These are phyloP conservation scores for Colletotrichum sp. DNA, from an alignment of 2,329 filamentous ascomycete genomes.

Conservation along the genomic window DNA sequence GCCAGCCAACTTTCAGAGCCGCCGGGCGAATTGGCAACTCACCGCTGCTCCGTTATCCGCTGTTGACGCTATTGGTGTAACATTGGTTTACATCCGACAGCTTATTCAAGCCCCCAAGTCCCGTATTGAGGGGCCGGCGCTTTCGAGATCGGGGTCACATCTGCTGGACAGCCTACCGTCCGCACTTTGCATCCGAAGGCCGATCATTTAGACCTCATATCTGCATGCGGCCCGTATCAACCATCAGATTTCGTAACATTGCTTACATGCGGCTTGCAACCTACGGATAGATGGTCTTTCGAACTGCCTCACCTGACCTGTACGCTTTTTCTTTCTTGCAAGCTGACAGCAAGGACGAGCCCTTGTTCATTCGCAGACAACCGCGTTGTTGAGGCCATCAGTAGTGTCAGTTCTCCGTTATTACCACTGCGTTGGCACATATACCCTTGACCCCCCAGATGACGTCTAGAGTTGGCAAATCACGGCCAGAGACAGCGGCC, in stretches of 20 bases:
- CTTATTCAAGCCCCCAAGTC: background rate
- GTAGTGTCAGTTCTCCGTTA: background rate
- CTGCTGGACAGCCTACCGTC: background rate
- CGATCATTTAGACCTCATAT: background rate
- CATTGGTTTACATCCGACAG: background rate
- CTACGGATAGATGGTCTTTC: background rate
- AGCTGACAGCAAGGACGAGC: background rate
- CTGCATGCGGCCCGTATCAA: background rate
- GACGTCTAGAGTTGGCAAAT: background rate
- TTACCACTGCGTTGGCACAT: constrained; percentile 4
- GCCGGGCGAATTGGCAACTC: background rate
- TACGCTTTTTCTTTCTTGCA: background rate
- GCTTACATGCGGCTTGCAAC: background rate
- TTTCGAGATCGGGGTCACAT: background rate
- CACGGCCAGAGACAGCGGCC: background rate
- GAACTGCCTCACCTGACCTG: background rate
- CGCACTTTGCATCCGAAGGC: background rate
- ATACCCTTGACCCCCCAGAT: constrained; percentile 1
- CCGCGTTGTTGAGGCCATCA: background rate
- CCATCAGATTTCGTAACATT: background rate
- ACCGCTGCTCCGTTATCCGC: background rate
- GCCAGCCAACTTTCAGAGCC: background rate
- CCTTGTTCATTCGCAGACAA: background rate
- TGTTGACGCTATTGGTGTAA: background rate
- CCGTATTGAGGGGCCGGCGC: background rate